A percentile compares a stretch with the other conserved stretches of the same genome.
These are phyloP conservation scores for Chenopodium album DNA, from an alignment of 148 eudicot genomes.

Conservation along the genomic window DNA sequence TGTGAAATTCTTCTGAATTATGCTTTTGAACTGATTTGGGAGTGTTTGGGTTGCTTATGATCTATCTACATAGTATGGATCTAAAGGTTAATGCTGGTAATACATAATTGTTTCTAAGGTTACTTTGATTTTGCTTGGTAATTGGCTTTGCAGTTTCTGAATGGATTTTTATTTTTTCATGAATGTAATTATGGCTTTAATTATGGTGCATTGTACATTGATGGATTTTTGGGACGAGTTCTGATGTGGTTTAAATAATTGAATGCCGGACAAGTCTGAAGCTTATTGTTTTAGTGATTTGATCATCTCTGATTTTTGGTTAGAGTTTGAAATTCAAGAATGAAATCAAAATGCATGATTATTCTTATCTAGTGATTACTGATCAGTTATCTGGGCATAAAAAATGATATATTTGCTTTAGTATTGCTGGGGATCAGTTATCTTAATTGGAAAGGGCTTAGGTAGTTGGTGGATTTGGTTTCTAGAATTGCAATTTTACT, in stretches of 20 bases:
- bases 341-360: neutral
- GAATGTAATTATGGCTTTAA: neutral
- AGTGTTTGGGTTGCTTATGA: neutral
- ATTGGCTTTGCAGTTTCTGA: neutral
- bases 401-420: too few relatives aligned
- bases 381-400: too few relatives aligned
- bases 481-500: too few relatives aligned
- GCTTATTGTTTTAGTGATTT: neutral
- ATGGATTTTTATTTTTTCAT: neutral
- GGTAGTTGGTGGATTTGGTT: too few relatives aligned
- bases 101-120: neutral
- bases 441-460: too few relatives aligned
- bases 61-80: neutral
- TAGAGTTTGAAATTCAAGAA: neutral
- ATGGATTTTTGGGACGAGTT: neutral
- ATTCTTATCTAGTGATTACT: neutral
- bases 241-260: neutral
- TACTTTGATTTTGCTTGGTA: neutral
- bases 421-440: neutral
- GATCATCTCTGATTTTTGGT: neutral
- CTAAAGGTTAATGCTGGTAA: neutral
- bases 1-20: neutral
- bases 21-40: neutral
- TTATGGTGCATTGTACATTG: neutral
- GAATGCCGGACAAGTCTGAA: constrained; percentile 6